phyloP scores from a whole-genome alignment of 2,329 filamentous ascomycete species.

The Aspergillus versicolor region DNA sequence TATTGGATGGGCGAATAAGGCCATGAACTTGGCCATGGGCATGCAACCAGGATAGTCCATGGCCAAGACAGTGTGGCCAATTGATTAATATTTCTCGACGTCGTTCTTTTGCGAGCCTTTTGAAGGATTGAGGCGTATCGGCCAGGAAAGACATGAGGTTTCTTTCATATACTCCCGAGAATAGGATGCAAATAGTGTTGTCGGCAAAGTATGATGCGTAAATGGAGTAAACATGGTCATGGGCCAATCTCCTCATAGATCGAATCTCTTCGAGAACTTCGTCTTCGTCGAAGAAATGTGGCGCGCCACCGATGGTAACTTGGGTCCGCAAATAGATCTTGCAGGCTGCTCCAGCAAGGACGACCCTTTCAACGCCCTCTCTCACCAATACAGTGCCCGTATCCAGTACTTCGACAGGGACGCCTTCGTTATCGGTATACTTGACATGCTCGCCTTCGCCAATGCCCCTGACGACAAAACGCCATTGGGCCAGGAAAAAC shows the following conservation, averaged over 20 bases:
- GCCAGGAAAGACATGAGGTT: constrained; percentile 44
- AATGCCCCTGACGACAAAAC: constrained; percentile 57
- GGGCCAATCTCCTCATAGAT: constrained; percentile 38
- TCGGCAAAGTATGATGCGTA: constrained; percentile 47
- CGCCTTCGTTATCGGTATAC: constrained; percentile 59
- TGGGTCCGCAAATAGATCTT: constrained; percentile 39
- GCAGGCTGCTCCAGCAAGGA: constrained; percentile 38
- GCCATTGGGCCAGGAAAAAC: constrained; percentile 62
- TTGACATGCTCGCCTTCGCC: constrained; percentile 57
- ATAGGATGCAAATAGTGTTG: constrained; percentile 44
- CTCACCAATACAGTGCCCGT: constrained; percentile 34
- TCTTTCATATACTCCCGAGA: constrained; percentile 42
- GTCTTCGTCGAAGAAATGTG: constrained; percentile 38
- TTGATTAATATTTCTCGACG: constrained; percentile 44
- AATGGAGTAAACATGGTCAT: constrained; percentile 46
- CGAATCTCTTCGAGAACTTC: constrained; percentile 43
- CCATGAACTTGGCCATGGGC: constrained; percentile 55
- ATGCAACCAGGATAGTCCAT: constrained; percentile 58
- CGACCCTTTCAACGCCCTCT: constrained; percentile 43
- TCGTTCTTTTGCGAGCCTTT: constrained; percentile 40
- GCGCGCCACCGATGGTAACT: constrained; percentile 37
- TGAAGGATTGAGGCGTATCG: constrained; percentile 43
- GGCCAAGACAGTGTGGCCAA: constrained; percentile 53
- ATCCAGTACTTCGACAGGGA: constrained; percentile 57
- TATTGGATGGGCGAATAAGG: constrained; percentile 59